A percentile compares a stretch with the other conserved stretches of the same genome.
Conservation (phyloP, 2,329 filamentous ascomycete species). For the Neocatenulostroma microsporum region DNA sequence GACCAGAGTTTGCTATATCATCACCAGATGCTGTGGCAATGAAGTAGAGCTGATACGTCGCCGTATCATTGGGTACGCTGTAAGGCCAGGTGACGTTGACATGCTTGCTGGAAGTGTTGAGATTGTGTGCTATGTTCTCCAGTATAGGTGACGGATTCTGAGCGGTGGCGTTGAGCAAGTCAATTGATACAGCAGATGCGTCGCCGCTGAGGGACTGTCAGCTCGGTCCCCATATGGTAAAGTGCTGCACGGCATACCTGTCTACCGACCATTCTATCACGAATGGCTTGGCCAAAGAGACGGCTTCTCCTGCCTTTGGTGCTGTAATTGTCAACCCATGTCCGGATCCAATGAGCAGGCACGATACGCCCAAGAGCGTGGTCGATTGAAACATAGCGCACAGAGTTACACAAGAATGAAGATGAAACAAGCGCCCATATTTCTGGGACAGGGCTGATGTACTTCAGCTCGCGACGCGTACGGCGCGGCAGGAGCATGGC, state of each 20-base stretch:
- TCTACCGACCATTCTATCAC: neutral
- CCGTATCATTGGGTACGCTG: neutral
- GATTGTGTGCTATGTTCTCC: neutral
- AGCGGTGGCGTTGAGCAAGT: slow-evolving; percentile 1
- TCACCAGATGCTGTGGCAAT: neutral
- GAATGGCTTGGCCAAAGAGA: neutral
- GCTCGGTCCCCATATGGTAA: neutral
- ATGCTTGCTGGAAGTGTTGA: neutral
- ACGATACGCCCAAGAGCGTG: no score
- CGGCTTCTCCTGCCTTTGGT: neutral
- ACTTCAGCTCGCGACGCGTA: no score
- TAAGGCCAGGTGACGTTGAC: slow-evolving; percentile 2
- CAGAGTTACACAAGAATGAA: no score
- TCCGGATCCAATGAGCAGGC: no score
- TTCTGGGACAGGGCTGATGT: no score
- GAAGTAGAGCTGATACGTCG: slow-evolving; percentile 1
- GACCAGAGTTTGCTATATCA: neutral
- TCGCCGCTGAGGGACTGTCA: neutral
- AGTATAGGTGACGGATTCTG: neutral
- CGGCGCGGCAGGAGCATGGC: no score
- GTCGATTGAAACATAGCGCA: no score
- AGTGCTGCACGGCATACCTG: neutral
- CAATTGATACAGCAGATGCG: neutral
- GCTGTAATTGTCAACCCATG: neutral
- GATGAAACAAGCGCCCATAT: no score